These are phyloP conservation scores for Aleurites moluccanus DNA, from an alignment of 441 rosid species.

Conservation along the genomic window DNA sequence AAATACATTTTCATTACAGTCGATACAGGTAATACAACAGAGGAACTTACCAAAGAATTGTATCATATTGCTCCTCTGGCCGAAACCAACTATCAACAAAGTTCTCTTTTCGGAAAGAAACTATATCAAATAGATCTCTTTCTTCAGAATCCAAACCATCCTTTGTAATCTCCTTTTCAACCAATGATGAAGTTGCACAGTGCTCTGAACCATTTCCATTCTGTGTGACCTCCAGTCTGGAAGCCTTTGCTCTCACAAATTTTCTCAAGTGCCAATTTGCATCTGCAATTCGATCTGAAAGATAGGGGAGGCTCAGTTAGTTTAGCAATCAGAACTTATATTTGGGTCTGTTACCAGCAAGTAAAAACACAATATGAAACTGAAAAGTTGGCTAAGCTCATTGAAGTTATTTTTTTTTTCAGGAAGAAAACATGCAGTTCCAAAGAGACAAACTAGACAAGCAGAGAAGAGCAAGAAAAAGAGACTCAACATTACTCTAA, in stretches of 20 bases:
- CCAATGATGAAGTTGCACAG: conserved; percentile 18
- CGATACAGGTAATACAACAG: background rate
- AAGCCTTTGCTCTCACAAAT: conserved; percentile 37
- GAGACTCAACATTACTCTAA: no score
- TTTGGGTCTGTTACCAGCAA: background rate
- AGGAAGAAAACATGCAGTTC: no score
- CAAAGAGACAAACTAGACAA: no score
- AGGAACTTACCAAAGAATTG: conserved; percentile 71
- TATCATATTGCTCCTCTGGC: conserved; percentile 55
- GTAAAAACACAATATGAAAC: background rate
- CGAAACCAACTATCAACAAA: conserved; percentile 50
- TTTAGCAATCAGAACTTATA: background rate
- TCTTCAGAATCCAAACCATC: conserved; percentile 22
- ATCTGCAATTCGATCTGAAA: conserved; percentile 63
- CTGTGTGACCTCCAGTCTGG: conserved; percentile 26
- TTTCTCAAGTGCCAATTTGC: conserved; percentile 80
- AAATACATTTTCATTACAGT: background rate
- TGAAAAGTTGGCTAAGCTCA: background rate
- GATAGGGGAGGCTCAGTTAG: background rate
- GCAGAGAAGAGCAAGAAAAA: no score
- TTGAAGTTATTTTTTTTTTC: no score
- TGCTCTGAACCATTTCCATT: conserved; percentile 29
- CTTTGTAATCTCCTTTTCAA: no score
- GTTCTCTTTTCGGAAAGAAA: conserved; percentile 77
- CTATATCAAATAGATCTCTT: conserved; percentile 50